phyloP scores from a whole-genome alignment of 2,329 filamentous ascomycete species.

The Neopestalotiopsis clavispora region DNA sequence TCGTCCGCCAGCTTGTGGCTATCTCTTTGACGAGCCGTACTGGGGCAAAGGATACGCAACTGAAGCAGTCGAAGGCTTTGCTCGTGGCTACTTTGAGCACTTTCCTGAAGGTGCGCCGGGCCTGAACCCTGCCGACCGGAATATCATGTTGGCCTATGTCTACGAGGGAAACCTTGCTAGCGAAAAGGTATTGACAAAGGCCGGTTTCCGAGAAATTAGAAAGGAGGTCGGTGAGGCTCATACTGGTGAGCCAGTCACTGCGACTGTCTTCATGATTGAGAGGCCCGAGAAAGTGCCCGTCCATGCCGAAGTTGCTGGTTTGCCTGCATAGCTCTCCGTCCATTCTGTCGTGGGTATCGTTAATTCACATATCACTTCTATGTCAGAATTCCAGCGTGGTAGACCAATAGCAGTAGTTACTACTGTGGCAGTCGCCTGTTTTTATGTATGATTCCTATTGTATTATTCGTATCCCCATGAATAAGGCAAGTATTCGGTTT shows the following conservation, averaged over 20 bases:
- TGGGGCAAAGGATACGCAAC: slow-evolving; percentile 16
- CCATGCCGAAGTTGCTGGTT: neutral
- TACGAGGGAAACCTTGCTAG: slow-evolving; percentile 7
- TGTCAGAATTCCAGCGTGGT: no score
- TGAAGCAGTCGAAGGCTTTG: neutral
- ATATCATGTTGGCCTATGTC: slow-evolving; percentile 3
- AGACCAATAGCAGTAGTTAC: no score
- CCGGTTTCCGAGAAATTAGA: slow-evolving; percentile 12
- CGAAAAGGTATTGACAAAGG: slow-evolving; percentile 10
- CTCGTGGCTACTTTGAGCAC: slow-evolving; percentile 3
- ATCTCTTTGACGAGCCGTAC: slow-evolving; percentile 15
- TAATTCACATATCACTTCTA: neutral
- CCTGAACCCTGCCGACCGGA: neutral
- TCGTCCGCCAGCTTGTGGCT: neutral
- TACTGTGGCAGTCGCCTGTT: no score
- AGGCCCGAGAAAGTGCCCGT: slow-evolving; percentile 6
- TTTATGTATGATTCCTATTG: no score
- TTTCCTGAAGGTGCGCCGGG: slow-evolving; percentile 4
- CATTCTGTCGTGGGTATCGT: neutral
- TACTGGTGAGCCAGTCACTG: neutral
- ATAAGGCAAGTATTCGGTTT: no score
- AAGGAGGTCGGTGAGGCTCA: neutral
- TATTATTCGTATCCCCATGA: no score
- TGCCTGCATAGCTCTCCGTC: neutral
- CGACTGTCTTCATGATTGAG: slow-evolving; percentile 5